Percentiles rank a stretch among this genome's conserved stretches.
These are phyloP conservation scores for Fusarium humuli DNA, from an alignment of 2,329 filamentous ascomycete genomes.

Conservation along the genomic window DNA sequence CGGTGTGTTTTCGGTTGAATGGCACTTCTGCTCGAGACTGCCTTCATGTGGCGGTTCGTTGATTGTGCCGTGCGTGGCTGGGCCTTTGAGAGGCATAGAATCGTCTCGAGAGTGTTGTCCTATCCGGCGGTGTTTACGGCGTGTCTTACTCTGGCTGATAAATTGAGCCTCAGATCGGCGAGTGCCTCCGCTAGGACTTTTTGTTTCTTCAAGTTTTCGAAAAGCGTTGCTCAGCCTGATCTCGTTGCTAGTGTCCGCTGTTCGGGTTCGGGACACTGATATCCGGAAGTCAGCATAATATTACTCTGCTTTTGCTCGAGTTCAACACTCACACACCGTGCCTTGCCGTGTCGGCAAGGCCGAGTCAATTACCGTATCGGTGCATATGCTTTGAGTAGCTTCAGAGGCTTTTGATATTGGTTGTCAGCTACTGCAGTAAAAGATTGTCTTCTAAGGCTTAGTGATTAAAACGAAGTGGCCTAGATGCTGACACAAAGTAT, in stretches of 20 bases:
- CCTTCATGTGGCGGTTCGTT: constrained; percentile 4
- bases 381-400: background rate
- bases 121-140: constrained; percentile 10
- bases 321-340: constrained; percentile 29
- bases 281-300: constrained; percentile 4
- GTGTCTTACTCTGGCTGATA: constrained; percentile 5
- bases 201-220: constrained; percentile 17
- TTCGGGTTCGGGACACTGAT: constrained; percentile 39
- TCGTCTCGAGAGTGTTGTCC: background rate
- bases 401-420: constrained; percentile 11
- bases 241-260: constrained; percentile 36
- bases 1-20: constrained; percentile 2
- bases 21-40: constrained; percentile 13
- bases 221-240: constrained; percentile 52
- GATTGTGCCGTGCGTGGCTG: constrained; percentile 3
- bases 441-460: background rate
- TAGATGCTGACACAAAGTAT: background rate
- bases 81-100: constrained; percentile 1
- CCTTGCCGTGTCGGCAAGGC: constrained; percentile 18
- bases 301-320: background rate
- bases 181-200: constrained; percentile 1
- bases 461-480: background rate
- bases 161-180: constrained; percentile 9
- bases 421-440: background rate
- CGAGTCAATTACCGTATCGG: background rate